phyloP scores from a whole-genome alignment of 2,329 filamentous ascomycete species.

The Aspergillus clavatus region DNA sequence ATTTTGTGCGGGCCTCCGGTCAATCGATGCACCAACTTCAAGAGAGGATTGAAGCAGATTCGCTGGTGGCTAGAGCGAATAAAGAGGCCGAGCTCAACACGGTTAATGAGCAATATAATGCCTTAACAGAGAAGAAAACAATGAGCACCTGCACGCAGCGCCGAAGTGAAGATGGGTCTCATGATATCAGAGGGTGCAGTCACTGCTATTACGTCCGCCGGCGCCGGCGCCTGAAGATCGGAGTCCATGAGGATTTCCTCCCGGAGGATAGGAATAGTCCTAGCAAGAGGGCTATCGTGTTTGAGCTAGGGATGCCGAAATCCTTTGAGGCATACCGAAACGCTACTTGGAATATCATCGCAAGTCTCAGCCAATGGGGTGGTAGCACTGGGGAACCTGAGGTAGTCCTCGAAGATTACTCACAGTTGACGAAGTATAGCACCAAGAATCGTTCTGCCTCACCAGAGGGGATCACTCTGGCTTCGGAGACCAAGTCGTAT shows the following conservation, averaged over 20 bases:
- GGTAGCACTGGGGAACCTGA: constrained; percentile 13
- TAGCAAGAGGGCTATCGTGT: constrained; percentile 44
- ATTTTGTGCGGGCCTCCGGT: constrained; percentile 32
- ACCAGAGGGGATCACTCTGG: constrained; percentile 35
- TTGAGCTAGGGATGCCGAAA: constrained; percentile 48
- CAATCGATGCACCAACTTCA: constrained; percentile 27
- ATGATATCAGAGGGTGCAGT: constrained; percentile 37
- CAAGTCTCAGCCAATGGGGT: constrained; percentile 25
- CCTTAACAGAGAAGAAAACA: constrained; percentile 32
- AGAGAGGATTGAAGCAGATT: constrained; percentile 31
- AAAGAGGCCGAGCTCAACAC: constrained; percentile 41
- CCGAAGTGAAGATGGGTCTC: constrained; percentile 19
- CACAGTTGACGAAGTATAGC: constrained; percentile 25
- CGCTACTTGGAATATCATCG: constrained; percentile 48
- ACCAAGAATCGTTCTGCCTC: background rate
- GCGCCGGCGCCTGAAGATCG: constrained; percentile 41
- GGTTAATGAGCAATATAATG: constrained; percentile 33
- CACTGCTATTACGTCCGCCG: constrained; percentile 41
- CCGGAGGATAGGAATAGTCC: constrained; percentile 26
- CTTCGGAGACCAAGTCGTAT: constrained; percentile 46
- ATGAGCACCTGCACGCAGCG: constrained; percentile 28
- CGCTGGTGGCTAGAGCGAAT: constrained; percentile 18
- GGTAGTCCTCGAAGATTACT: constrained; percentile 30
- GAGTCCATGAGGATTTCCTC: constrained; percentile 48
- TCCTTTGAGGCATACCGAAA: constrained; percentile 49